A percentile compares a stretch with the other conserved stretches of the same genome.
These are phyloP conservation scores for Ambrosiella xylebori DNA, from an alignment of 2,329 filamentous ascomycete species.

Conservation along the genomic window DNA sequence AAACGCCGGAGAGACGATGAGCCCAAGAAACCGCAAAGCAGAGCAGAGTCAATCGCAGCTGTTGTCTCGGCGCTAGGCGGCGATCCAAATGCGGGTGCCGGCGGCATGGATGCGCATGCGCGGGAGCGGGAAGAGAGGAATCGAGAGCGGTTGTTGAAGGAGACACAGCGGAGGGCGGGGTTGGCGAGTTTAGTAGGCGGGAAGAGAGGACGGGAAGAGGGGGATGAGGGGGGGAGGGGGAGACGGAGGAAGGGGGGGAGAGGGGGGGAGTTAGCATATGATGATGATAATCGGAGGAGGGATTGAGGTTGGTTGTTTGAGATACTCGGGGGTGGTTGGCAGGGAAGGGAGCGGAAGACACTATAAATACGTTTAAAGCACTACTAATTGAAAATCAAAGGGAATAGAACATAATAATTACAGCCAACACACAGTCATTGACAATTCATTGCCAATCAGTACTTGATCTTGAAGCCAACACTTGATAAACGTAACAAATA, in stretches of 20 bases:
- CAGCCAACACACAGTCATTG: background rate
- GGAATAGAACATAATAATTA: background rate
- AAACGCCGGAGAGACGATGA: slow-evolving; percentile 20
- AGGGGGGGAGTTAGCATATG: slow-evolving; percentile 31
- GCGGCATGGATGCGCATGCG: slow-evolving; percentile 40
- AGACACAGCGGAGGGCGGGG: slow-evolving; percentile 47
- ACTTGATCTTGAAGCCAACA: no score
- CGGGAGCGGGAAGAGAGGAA: slow-evolving; percentile 51
- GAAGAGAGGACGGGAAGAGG: slow-evolving; percentile 35
- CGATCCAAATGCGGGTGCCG: background rate
- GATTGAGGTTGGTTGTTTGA: background rate
- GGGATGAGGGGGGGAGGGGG: slow-evolving; percentile 18
- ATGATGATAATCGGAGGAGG: slow-evolving; percentile 33
- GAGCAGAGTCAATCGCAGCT: slow-evolving; percentile 1
- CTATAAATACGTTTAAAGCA: background rate
- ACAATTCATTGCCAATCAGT: no score
- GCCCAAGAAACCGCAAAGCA: background rate
- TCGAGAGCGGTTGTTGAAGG: slow-evolving; percentile 48
- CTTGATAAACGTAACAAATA: no score
- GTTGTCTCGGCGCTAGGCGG: slow-evolving; percentile 1
- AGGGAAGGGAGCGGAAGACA: background rate
- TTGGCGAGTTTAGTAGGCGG: slow-evolving; percentile 28
- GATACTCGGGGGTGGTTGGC: background rate
- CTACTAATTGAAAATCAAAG: background rate
- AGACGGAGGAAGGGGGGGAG: slow-evolving; percentile 6